Percentiles rank a stretch among this genome's conserved stretches.
Conservation (phyloP, 2,329 filamentous ascomycete species). For the Knufia petricola region DNA sequence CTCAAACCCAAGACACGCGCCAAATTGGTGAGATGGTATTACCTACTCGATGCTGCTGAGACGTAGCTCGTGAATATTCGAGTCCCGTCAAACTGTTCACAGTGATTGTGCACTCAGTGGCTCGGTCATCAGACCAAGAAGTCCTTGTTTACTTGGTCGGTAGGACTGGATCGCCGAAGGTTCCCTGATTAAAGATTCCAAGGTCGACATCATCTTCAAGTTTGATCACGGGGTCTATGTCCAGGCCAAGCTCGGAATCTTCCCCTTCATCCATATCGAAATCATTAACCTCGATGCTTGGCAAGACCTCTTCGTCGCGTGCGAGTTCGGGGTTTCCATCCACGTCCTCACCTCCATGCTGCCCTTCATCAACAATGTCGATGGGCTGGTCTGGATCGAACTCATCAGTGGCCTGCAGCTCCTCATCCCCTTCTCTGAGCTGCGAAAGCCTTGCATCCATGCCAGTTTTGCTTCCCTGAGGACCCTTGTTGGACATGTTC, state of each 20-base stretch:
- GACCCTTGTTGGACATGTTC: not conserved
- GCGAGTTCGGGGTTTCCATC: not conserved
- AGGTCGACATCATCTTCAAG: conserved; percentile 9
- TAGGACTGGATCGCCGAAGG: too few relatives aligned
- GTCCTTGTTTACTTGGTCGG: too few relatives aligned
- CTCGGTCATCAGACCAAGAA: not conserved
- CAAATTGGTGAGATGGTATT: too few relatives aligned
- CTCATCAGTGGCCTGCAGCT: conserved; percentile 10
- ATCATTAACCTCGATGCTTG: conserved; percentile 8
- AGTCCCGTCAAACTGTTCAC: too few relatives aligned
- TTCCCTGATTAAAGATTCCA: too few relatives aligned
- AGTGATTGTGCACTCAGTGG: not conserved
- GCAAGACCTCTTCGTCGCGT: conserved; percentile 1
- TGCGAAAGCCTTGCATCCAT: not conserved
- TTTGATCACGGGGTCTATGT: conserved; percentile 8
- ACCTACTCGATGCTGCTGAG: too few relatives aligned
- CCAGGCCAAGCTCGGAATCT: conserved; percentile 8
- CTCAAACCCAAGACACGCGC: too few relatives aligned
- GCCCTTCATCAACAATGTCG: conserved; percentile 1
- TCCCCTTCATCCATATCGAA: conserved; percentile 13
- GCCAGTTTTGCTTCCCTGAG: not conserved
- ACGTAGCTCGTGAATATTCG: too few relatives aligned
- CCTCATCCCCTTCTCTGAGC: conserved; percentile 9
- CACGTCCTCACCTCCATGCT: not conserved
- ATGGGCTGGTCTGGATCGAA: conserved; percentile 6